A percentile compares a stretch with the other conserved stretches of the same genome.
Conservation (phyloP, 345 rosid genomes). For the Balakata baccata region DNA sequence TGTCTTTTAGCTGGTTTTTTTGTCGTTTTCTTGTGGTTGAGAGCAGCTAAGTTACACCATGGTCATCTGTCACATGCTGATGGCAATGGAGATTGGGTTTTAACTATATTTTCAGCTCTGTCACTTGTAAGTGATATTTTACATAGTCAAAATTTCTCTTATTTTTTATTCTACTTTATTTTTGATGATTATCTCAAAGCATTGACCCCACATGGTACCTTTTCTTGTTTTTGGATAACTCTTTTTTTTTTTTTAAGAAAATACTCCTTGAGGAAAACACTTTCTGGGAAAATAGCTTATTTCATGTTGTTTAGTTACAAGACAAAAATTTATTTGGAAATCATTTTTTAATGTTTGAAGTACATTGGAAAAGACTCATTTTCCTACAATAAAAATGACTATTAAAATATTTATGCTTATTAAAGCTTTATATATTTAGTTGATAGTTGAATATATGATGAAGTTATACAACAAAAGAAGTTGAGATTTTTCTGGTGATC, state of each 20-base stretch:
- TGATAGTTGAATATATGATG: neutral
- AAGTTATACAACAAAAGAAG: neutral
- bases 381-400: neutral
- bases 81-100: constrained; percentile 98
- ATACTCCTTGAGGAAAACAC: neutral
- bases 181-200: neutral
- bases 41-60: constrained; percentile 83
- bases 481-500: neutral
- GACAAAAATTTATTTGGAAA: neutral
- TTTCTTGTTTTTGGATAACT: neutral
- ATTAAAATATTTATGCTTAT: neutral
- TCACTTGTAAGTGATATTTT: constrained; percentile 68
- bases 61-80: constrained; percentile 85
- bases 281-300: neutral
- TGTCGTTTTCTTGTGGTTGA: constrained; percentile 11
- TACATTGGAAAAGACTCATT: neutral
- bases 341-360: neutral
- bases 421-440: neutral
- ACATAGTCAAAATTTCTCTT: neutral
- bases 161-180: neutral
- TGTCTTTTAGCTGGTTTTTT: constrained; percentile 2
- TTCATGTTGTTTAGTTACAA: neutral
- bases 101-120: constrained; percentile 80
- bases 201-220: neutral
- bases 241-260: neutral